Base-by-base conservation (phyloP, 2,329 filamentous ascomycete genomes). In the Sphaerulina populicola region DNA sequence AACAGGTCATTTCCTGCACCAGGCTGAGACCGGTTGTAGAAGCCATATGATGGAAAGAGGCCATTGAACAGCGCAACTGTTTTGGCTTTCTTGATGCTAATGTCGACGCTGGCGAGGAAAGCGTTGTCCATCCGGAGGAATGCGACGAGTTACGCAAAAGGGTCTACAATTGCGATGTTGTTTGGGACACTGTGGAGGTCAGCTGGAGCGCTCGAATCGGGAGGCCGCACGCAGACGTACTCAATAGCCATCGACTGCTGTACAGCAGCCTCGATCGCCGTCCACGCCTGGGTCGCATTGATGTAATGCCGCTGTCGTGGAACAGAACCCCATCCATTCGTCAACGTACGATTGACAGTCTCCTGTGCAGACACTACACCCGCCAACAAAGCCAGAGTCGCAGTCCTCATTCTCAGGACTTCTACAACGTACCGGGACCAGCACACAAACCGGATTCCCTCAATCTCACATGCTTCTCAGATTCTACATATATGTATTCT, bases 91-190 rank as follows among this genome's bases (percentile, higher is more conserved):
- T 63, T 64, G 40, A 60, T 62, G 35, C 50, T 56, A 45, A 65
- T 63, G 47, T 64, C 60, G 37, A 62, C 57, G 41, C 55, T 60
- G 29, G 53, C 58, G 23, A 63, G 58, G 47, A 55, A 64, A 21
- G 62, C 58, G 47, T 64, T 62, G 52, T 64, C 62, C 59, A 62
- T 65, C n/a, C 61, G 57, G 18, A 64, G 53, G 53, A 65, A 63
- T 14, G 59, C 63, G 31, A 65, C 61, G 31, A 65, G 56, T 37
- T 58, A 50, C 15, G 56, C 57, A 3, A 57, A 59, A 14, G 62
- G 61, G 38, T 65, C 62, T 21, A 60, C 51, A 11, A 64, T 57
- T n/a, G 63, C 62, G 33, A 64, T 63, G 54, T 62, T 60, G 44
- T 60, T 57, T 10, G 61, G 57, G 2, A 62, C 53, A 35, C 57